Evolutionary conservation across 1,284 basidiomycete species (phyloP).

Genomic region (Sutorius eximius): DNA sequence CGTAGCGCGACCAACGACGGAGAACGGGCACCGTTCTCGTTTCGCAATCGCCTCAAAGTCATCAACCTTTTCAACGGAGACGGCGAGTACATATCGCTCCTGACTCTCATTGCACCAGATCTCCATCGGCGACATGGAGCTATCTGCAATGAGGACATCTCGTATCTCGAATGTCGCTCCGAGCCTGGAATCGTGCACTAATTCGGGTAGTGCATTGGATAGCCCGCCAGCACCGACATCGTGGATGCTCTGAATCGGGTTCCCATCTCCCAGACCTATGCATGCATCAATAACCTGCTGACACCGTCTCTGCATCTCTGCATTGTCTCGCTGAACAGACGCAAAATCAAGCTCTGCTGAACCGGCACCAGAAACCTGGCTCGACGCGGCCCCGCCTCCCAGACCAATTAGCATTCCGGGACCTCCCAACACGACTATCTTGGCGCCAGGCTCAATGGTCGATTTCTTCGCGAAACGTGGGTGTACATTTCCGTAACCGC

Average conservation of each 20-base stretch:
- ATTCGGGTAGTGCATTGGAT: conserved; percentile 94
- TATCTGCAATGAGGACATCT: conserved; percentile 89
- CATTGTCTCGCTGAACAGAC: conserved; percentile 96
- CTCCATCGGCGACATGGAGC: conserved; percentile 97
- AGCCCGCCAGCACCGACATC: conserved; percentile 98
- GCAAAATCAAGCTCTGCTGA: conserved; percentile 96
- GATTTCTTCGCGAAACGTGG: conserved; percentile 79
- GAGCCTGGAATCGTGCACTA: conserved; percentile 92
- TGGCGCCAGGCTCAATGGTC: conserved; percentile 74
- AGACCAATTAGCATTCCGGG: conserved; percentile 97
- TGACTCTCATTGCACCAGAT: conserved; percentile 99
- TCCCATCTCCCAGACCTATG: conserved; percentile 62
- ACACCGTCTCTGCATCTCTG: conserved; percentile 96
- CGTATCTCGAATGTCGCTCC: conserved; percentile 96
- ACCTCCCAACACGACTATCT: conserved; percentile 94
- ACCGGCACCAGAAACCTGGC: conserved; percentile 85
- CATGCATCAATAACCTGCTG: conserved; percentile 98
- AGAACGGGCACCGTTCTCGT: conserved; percentile 92
- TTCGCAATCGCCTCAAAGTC: conserved; percentile 78
- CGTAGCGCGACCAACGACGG: conserved; percentile 88
- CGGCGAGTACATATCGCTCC: conserved; percentile 95
- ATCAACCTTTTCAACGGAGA: conserved; percentile 58
- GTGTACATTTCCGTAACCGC: conserved; percentile 92
- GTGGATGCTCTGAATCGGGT: conserved; percentile 95
- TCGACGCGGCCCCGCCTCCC: conserved; percentile 94